A percentile compares a stretch with the other conserved stretches of the same genome.
These are phyloP conservation scores for Edaphochlamys debaryana DNA, from an alignment of 139 green algal genomes.

Conservation along the genomic window DNA sequence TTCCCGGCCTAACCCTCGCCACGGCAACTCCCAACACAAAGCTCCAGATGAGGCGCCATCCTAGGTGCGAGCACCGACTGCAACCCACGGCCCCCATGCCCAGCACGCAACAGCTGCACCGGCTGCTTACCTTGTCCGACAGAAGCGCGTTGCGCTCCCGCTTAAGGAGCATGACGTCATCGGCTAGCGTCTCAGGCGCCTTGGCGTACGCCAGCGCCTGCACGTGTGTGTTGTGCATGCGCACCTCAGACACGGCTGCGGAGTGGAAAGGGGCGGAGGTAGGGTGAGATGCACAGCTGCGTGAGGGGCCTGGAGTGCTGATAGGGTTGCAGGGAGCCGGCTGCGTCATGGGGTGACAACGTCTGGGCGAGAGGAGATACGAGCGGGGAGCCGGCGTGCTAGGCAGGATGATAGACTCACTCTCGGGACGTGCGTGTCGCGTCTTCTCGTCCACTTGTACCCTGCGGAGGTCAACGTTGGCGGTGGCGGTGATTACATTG, in stretches of 20 bases:
- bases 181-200: constrained; percentile 35
- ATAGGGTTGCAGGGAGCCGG: too few species aligned
- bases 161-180: constrained; percentile 31
- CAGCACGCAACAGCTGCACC: too few species aligned
- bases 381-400: neutral
- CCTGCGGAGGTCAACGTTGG: too few species aligned
- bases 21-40: too few species aligned
- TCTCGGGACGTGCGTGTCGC: neutral
- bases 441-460: constrained; percentile 21
- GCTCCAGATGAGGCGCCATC: too few species aligned
- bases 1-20: too few species aligned
- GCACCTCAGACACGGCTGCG: constrained; percentile 19
- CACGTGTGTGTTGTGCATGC: neutral
- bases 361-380: neutral
- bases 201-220: constrained; percentile 14
- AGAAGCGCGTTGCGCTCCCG: constrained; percentile 32
- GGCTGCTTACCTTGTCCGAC: constrained; percentile 35
- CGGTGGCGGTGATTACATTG: too few species aligned
- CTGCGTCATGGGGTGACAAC: too few species aligned
- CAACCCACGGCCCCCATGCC: too few species aligned
- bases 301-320: neutral
- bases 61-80: too few species aligned
- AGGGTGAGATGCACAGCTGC: neutral
- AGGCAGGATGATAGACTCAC: neutral
- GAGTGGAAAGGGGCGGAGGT: neutral